Evolutionary conservation across 1,284 basidiomycete genomes (phyloP).

Genomic region (Moesziomyces aphidis): DNA sequence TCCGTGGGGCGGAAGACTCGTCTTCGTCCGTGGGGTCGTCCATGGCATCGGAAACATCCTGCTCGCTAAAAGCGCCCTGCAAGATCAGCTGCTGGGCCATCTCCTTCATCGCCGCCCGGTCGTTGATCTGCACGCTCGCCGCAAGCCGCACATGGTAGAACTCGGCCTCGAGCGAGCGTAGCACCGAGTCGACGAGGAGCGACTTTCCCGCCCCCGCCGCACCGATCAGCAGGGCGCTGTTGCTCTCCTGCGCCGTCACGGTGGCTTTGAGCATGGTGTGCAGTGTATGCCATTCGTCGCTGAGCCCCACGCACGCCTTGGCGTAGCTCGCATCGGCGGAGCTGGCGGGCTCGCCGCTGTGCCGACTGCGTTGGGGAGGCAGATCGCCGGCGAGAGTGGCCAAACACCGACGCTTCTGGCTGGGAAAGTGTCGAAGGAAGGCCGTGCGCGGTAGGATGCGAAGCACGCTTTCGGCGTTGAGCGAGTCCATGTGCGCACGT

Average conservation of each 20-base stretch:
- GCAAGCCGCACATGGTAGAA: constrained; percentile 56
- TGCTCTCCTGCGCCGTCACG: constrained; percentile 54
- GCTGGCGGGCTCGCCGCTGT: background rate
- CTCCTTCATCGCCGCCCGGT: constrained; percentile 59
- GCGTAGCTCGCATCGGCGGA: background rate
- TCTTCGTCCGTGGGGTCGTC: constrained; percentile 6
- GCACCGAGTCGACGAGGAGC: constrained; percentile 55
- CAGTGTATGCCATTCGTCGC: constrained; percentile 51
- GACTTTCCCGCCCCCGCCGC: constrained; percentile 56
- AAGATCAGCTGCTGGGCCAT: constrained; percentile 63
- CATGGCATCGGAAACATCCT: constrained; percentile 30
- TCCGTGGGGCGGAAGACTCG: background rate
- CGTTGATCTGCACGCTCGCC: constrained; percentile 56
- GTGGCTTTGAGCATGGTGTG: constrained; percentile 47
- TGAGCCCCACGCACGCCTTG: constrained; percentile 46
- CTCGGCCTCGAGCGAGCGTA: constrained; percentile 22
- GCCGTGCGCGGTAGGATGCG: constrained; percentile 10
- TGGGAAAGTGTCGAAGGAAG: constrained; percentile 13
- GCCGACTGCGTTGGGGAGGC: constrained; percentile 6
- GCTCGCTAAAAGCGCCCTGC: constrained; percentile 55
- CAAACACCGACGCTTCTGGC: constrained; percentile 27
- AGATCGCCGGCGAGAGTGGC: constrained; percentile 25
- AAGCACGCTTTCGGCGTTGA: constrained; percentile 10
- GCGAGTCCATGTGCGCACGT: constrained; percentile 9
- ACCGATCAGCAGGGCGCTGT: constrained; percentile 62